These are phyloP conservation scores for Leccinum subrobustum DNA, from an alignment of 1,284 basidiomycete genomes.

Conservation along the genomic window DNA sequence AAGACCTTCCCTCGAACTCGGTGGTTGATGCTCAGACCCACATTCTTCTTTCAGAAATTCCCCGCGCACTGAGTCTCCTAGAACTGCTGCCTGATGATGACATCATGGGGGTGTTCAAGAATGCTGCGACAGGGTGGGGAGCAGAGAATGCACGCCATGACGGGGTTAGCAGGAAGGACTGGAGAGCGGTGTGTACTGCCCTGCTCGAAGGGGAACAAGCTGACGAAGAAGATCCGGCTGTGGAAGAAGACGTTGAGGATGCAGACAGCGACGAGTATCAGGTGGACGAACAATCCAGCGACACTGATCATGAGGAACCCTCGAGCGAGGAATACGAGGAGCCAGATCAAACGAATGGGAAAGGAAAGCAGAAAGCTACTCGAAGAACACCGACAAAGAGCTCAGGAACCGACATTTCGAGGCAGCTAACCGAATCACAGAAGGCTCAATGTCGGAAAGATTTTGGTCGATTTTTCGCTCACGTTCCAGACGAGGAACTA, in stretches of 20 bases:
- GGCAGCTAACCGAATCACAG: constrained; percentile 50
- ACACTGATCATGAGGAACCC: constrained; percentile 10
- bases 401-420: constrained; percentile 4
- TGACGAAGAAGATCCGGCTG: constrained; percentile 22
- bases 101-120: constrained; percentile 64
- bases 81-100: constrained; percentile 69
- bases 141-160: constrained; percentile 19
- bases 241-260: constrained; percentile 26
- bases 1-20: constrained; percentile 10
- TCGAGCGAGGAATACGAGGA: constrained; percentile 34
- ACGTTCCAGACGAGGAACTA: constrained; percentile 41
- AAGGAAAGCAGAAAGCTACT: constrained; percentile 13
- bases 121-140: constrained; percentile 69
- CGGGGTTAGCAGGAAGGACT: constrained; percentile 59
- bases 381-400: constrained; percentile 3
- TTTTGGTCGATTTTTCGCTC: constrained; percentile 71
- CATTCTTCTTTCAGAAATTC: constrained; percentile 58
- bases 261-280: constrained; percentile 30
- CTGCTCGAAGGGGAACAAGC: constrained; percentile 46
- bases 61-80: constrained; percentile 60
- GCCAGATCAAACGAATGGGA: constrained; percentile 3
- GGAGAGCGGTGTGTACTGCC: constrained; percentile 71
- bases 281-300: constrained; percentile 13
- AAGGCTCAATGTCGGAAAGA: constrained; percentile 51
- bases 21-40: constrained; percentile 3